Percentiles rank a stretch among this genome's conserved stretches.
Evolutionary conservation across 139 green algal species (phyloP).

Genomic region (Zygnema circumcarinatum): DNA sequence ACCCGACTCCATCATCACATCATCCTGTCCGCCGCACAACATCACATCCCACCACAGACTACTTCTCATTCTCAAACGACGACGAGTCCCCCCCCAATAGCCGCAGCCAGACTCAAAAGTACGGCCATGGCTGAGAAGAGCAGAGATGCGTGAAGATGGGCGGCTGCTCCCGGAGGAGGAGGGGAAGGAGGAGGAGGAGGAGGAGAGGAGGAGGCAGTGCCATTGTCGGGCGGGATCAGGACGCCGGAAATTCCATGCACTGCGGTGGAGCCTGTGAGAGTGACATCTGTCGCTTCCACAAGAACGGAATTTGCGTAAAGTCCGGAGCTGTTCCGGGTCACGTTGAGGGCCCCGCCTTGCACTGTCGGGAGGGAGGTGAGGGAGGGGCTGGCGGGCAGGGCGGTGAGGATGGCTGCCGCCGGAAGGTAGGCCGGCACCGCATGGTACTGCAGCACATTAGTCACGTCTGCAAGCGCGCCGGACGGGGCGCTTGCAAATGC

Average conservation of each 20-base stretch:
- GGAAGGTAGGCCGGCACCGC: background rate
- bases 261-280: background rate
- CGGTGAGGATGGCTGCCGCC: background rate
- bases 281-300: background rate
- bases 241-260: background rate
- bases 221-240: background rate
- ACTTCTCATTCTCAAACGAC: background rate
- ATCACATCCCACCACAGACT: background rate
- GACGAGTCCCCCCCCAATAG: no score
- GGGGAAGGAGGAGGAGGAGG: background rate
- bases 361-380: background rate
- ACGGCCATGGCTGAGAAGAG: background rate
- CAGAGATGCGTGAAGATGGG: background rate
- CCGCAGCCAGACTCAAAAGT: background rate
- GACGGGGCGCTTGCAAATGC: no score
- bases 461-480: no score
- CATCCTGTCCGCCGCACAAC: background rate
- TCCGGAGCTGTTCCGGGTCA: background rate
- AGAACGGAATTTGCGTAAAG: background rate
- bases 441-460: background rate
- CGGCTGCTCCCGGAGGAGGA: background rate
- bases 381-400: background rate
- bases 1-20: no score
- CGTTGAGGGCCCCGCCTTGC: background rate
- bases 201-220: background rate